These are phyloP conservation scores for Pelargonium nanum DNA, from an alignment of 345 rosid genomes.

Conservation along the genomic window DNA sequence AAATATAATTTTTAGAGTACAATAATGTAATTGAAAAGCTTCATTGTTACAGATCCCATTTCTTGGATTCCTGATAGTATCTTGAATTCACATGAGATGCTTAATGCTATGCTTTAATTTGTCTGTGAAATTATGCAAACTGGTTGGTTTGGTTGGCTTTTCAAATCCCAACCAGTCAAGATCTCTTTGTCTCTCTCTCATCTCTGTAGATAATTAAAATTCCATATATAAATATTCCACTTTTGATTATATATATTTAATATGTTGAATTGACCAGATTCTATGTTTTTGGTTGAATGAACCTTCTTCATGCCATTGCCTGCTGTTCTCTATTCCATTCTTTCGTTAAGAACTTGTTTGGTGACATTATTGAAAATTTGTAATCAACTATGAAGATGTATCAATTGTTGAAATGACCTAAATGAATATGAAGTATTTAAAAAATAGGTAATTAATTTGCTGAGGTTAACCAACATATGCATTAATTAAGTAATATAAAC, in stretches of 20 bases:
- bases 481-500: no score
- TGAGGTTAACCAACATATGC: no score
- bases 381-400: no score
- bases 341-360: no score
- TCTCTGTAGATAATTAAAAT: not conserved
- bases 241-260: no score
- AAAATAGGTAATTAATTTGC: no score
- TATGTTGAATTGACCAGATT: constrained; percentile 17
- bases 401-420: no score
- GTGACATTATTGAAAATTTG: no score
- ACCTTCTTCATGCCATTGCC: not conserved
- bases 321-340: no score
- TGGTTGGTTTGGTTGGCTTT: constrained; percentile 15
- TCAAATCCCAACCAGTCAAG: constrained; percentile 15
- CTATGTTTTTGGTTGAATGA: not conserved
- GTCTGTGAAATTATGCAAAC: no score
- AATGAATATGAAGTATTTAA: no score
- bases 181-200: not conserved
- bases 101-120: constrained; percentile 15
- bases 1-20: constrained; percentile 6
- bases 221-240: not conserved
- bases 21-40: no score
- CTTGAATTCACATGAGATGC: constrained; percentile 13
- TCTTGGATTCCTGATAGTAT: constrained; percentile 20
- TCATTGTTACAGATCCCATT: constrained; percentile 12